These are phyloP conservation scores for Corylus americana DNA, from an alignment of 306 rosid genomes.

Conservation along the genomic window DNA sequence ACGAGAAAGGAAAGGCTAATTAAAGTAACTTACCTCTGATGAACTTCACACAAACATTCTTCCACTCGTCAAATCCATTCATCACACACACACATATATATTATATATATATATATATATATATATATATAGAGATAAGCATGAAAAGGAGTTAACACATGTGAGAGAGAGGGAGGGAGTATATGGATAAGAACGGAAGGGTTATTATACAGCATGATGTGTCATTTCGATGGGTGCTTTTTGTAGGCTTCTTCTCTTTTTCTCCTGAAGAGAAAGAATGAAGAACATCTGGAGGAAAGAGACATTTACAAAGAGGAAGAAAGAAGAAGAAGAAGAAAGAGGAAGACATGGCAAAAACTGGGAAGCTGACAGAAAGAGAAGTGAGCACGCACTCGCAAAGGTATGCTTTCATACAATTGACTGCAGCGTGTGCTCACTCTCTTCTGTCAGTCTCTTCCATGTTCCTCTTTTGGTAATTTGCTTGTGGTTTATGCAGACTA, in stretches of 20 bases:
- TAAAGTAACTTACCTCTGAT: not conserved
- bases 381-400: conserved; percentile 67
- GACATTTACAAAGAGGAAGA: too few relatives aligned
- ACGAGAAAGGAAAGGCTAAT: not conserved
- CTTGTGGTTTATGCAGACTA: not conserved
- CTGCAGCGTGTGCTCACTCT: conserved; percentile 84
- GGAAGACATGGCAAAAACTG: not conserved
- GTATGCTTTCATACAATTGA: conserved; percentile 58
- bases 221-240: conserved; percentile 11
- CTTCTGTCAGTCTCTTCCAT: conserved; percentile 77
- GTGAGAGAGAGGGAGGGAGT: not conserved
- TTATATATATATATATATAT: too few relatives aligned
- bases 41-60: not conserved
- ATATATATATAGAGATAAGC: too few relatives aligned
- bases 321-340: too few relatives aligned
- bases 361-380: conserved; percentile 64
- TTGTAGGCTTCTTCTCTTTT: not conserved
- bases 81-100: too few relatives aligned
- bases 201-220: not conserved
- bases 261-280: not conserved
- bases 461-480: not conserved
- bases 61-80: not conserved
- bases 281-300: not conserved
- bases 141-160: not conserved
- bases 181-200: not conserved